Percentiles rank a stretch among this genome's conserved stretches.
Conservation (phyloP, 768 basidiomycete genomes). For the Auriculariales sp. region DNA sequence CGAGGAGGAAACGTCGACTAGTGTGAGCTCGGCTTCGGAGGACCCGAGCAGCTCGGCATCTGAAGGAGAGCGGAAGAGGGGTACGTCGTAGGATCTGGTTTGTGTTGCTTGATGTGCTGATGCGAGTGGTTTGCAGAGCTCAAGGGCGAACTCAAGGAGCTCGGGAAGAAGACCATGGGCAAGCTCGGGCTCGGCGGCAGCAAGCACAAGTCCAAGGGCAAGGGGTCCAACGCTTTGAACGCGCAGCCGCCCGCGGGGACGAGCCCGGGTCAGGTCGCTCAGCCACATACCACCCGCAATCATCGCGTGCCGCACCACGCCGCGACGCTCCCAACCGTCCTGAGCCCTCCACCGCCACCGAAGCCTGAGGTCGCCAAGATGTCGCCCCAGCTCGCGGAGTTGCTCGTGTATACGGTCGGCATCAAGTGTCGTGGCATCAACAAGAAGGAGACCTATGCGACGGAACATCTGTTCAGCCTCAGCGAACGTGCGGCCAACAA, state of each 20-base stretch:
- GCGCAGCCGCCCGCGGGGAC: not conserved
- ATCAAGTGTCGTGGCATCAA: slow-evolving; percentile 89
- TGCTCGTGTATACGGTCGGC: slow-evolving; percentile 89
- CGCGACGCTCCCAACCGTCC: slow-evolving; percentile 6
- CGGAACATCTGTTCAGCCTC: slow-evolving; percentile 85
- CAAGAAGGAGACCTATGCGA: slow-evolving; percentile 69
- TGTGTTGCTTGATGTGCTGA: not conserved
- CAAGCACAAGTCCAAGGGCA: too few relatives aligned
- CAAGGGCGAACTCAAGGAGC: slow-evolving; percentile 4
- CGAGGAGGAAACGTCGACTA: slow-evolving; percentile 20
- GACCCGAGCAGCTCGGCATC: slow-evolving; percentile 20
- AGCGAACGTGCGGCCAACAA: slow-evolving; percentile 73
- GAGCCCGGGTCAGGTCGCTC: not conserved
- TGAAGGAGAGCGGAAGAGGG: slow-evolving; percentile 12
- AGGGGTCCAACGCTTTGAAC: not conserved
- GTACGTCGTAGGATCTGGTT: not conserved
- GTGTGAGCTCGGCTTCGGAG: slow-evolving; percentile 29
- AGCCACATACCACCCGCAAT: slow-evolving; percentile 6
- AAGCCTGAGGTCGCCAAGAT: slow-evolving; percentile 32
- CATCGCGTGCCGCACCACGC: slow-evolving; percentile 6
- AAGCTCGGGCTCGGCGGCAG: slow-evolving; percentile 3
- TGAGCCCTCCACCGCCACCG: not conserved
- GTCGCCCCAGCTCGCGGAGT: slow-evolving; percentile 54
- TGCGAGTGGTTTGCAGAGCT: not conserved
- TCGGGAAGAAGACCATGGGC: not conserved